Evolutionary conservation across 2,329 filamentous ascomycete genomes (phyloP).

Genomic region (Tolypocladium album): DNA sequence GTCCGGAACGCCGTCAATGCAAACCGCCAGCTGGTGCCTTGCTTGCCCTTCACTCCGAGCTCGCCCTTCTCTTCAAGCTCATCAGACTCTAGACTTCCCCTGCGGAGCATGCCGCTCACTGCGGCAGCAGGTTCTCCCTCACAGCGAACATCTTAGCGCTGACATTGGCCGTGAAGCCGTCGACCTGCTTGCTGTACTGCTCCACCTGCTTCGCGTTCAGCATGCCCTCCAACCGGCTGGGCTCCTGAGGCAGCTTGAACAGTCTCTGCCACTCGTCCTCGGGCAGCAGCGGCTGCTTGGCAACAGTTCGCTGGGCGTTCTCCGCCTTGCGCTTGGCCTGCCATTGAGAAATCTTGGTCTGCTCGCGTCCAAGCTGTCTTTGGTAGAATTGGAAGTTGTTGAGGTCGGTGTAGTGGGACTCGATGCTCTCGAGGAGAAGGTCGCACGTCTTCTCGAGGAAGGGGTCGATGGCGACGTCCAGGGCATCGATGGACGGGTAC

Average conservation of each 20-base stretch:
- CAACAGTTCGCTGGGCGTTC: slow-evolving; percentile 72
- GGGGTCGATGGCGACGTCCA: slow-evolving; percentile 90
- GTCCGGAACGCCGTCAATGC: slow-evolving; percentile 31
- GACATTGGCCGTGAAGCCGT: slow-evolving; percentile 86
- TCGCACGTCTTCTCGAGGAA: slow-evolving; percentile 98
- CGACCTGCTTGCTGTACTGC: slow-evolving; percentile 94
- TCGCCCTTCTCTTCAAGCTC: slow-evolving; percentile 16
- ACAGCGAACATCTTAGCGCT: slow-evolving; percentile 98
- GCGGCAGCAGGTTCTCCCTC: slow-evolving; percentile 55
- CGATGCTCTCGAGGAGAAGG: slow-evolving; percentile 89
- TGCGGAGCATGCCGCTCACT: slow-evolving; percentile 22
- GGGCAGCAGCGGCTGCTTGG: slow-evolving; percentile 80
- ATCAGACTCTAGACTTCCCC: not conserved
- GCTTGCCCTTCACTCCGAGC: slow-evolving; percentile 15
- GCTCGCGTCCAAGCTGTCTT: slow-evolving; percentile 83
- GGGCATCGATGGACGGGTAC: slow-evolving; percentile 77
- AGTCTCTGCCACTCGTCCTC: slow-evolving; percentile 98
- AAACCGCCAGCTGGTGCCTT: slow-evolving; percentile 23
- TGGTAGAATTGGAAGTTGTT: slow-evolving; percentile 99
- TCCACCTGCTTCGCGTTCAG: slow-evolving; percentile 93
- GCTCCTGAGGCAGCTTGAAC: slow-evolving; percentile 96
- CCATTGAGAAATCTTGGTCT: slow-evolving; percentile 94
- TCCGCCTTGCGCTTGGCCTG: slow-evolving; percentile 94
- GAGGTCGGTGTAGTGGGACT: slow-evolving; percentile 94
- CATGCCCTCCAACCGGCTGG: slow-evolving; percentile 85